phyloP scores from a whole-genome alignment of 2,329 filamentous ascomycete species.

The Dichotomopilus funicola region DNA sequence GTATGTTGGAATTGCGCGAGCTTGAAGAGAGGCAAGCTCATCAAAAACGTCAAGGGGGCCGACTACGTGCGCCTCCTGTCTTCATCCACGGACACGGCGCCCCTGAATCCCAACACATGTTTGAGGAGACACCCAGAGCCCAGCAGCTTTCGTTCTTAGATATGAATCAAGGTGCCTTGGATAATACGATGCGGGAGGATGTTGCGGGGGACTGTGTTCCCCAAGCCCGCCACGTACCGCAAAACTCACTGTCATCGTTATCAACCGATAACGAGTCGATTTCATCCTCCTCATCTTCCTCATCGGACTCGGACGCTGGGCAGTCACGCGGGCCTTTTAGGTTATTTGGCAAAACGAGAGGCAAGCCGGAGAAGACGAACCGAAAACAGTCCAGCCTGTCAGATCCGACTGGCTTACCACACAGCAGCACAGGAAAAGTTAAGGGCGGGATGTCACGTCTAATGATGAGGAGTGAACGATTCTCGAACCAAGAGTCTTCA shows the following conservation, averaged over 20 bases:
- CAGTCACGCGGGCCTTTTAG: background rate
- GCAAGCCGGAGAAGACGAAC: background rate
- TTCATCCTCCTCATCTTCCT: background rate
- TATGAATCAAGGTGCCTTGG: background rate
- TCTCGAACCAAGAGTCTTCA: background rate
- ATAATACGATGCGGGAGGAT: background rate
- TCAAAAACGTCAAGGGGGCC: background rate
- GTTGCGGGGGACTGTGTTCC: background rate
- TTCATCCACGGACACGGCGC: background rate
- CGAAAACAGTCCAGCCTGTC: background rate
- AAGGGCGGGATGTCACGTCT: background rate
- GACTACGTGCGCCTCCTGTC: constrained; percentile 6
- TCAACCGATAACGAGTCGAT: constrained; percentile 2
- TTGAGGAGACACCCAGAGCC: background rate
- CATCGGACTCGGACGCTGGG: background rate
- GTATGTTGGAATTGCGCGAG: constrained; percentile 8
- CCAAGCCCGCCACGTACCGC: background rate
- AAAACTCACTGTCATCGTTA: background rate
- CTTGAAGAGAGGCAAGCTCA: background rate
- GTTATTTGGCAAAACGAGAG: background rate
- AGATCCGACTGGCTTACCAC: background rate
- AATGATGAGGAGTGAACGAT: background rate
- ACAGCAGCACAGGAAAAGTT: background rate
- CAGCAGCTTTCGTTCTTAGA: too few species aligned
- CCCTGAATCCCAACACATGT: background rate